Base-by-base conservation (phyloP, 169 alveolate genomes). In the Fabrea salina region DNA sequence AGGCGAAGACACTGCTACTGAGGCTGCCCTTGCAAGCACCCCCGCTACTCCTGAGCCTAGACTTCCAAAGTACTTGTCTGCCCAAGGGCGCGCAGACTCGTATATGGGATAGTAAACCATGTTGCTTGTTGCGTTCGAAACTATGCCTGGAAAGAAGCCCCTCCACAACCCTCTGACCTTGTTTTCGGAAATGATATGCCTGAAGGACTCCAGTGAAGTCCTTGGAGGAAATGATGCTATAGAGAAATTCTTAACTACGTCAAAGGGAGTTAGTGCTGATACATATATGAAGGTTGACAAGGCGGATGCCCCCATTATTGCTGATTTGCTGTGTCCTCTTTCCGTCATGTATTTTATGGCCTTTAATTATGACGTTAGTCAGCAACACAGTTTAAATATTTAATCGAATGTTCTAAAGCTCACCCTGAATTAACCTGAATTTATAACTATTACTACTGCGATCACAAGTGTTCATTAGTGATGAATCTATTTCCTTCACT, bases 61-160 rank as follows among this genome's bases (percentile, higher is more conserved):
- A 8, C 37, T 32, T 61, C 32, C 74, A 13, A 16, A 33, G 32
- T n/a, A 37, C 19, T 27, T 13, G 16, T 30, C 41, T 8, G 39
- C 2, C 13, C n/a, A n/a, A 1, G 43, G 43, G 2, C 32, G 0
- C 16, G 25, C n/a, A 11, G 13, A 16, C 25, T 61, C 74, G 3
- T 61, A 61, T 19, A 13, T 16, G 11, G 74, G 49, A 61, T 61
- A 61, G 25, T 61, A 35, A 13, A 61, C 74, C 7, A 61, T 61
- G 50, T 61, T 61, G 22, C 25, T n/a, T 11, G 51, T 2, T 2
- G 39, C n/a, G 25, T 16, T 61, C 11, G 74, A 61, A 33, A 61
- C 32, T 61, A 30, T 16, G 11, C 37, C 11, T 61, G 74, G 32
- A 8, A 35, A 13, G 16, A 61, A 35, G 39, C 74, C 74, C 39